Conservation (phyloP, 148 eudicot genomes). For the Cornus florida region DNA sequence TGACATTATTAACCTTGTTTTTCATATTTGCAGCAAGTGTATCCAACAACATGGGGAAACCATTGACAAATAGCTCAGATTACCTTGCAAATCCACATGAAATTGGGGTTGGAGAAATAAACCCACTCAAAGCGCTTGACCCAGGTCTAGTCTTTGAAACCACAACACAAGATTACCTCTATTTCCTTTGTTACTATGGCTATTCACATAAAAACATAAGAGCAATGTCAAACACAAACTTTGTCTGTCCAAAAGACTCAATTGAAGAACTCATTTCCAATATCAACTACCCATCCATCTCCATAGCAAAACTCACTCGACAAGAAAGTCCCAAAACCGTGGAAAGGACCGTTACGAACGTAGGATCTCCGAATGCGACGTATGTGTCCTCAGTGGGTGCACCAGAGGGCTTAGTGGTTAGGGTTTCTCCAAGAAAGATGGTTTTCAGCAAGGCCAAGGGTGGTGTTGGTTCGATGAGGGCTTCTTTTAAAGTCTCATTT, state of each 20-base stretch:
- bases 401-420: slow-evolving; percentile 45
- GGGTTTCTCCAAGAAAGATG: slow-evolving; percentile 44
- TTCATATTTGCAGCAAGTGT: slow-evolving; percentile 37
- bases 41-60: slow-evolving; percentile 40
- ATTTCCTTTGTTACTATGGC: slow-evolving; percentile 51
- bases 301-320: slow-evolving; percentile 41
- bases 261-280: slow-evolving; percentile 38
- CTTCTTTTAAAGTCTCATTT: slow-evolving; percentile 46
- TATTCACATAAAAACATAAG: slow-evolving; percentile 38
- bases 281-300: slow-evolving; percentile 64
- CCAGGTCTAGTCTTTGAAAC: slow-evolving; percentile 66
- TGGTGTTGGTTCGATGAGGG: slow-evolving; percentile 10
- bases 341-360: slow-evolving; percentile 44
- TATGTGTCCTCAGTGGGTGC: slow-evolving; percentile 39
- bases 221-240: slow-evolving; percentile 33
- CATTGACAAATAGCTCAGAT: slow-evolving; percentile 39
- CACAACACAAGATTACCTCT: slow-evolving; percentile 39
- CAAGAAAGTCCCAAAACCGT: slow-evolving; percentile 23
- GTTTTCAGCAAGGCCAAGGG: slow-evolving; percentile 22
- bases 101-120: slow-evolving; percentile 56
- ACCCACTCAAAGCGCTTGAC: slow-evolving; percentile 58
- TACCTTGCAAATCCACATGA: slow-evolving; percentile 50
- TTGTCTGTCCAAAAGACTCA: slow-evolving; percentile 43
- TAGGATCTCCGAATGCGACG: slow-evolving; percentile 48
- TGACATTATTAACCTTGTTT: no score